Conservation (phyloP, 768 basidiomycete genomes). For the Boletus rubroflammeus region DNA sequence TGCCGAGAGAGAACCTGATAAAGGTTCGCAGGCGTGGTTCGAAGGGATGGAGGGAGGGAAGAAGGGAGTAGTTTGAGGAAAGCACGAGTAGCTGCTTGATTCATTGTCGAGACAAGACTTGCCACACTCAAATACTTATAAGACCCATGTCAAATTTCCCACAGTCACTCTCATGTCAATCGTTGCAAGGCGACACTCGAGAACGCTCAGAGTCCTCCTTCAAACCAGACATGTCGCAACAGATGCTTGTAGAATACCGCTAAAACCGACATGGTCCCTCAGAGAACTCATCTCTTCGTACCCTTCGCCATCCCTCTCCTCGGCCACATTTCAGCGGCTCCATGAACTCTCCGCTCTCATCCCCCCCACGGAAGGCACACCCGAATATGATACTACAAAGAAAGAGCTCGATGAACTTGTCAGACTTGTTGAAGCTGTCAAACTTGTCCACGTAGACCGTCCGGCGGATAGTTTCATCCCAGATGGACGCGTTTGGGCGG, state of each 20-base stretch:
- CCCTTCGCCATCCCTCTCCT: slow-evolving; percentile 58
- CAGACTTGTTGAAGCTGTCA: slow-evolving; percentile 78
- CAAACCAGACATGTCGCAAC: slow-evolving; percentile 27
- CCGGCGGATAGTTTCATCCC: slow-evolving; percentile 31
- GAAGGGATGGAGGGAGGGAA: slow-evolving; percentile 57
- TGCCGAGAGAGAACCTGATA: slow-evolving; percentile 70
- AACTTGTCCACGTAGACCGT: slow-evolving; percentile 45
- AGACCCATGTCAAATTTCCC: slow-evolving; percentile 3
- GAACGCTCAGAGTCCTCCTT: not conserved
- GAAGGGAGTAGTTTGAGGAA: slow-evolving; percentile 59
- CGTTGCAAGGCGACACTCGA: slow-evolving; percentile 1
- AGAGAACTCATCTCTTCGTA: slow-evolving; percentile 74
- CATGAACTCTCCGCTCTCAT: slow-evolving; percentile 71
- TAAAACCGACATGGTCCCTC: slow-evolving; percentile 76
- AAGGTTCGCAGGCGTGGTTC: slow-evolving; percentile 55
- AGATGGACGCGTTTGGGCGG: slow-evolving; percentile 43
- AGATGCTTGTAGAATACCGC: slow-evolving; percentile 63
- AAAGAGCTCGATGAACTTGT: slow-evolving; percentile 67
- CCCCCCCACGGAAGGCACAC: slow-evolving; percentile 58
- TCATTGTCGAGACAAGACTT: slow-evolving; percentile 14
- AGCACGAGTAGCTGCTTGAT: slow-evolving; percentile 25
- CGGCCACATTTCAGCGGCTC: slow-evolving; percentile 56
- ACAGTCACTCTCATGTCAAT: slow-evolving; percentile 10
- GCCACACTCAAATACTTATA: too few species aligned
- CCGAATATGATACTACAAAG: slow-evolving; percentile 49